Base-by-base conservation (phyloP, 2,329 filamentous ascomycete species). In the Pseudocercospora cruenta region DNA sequence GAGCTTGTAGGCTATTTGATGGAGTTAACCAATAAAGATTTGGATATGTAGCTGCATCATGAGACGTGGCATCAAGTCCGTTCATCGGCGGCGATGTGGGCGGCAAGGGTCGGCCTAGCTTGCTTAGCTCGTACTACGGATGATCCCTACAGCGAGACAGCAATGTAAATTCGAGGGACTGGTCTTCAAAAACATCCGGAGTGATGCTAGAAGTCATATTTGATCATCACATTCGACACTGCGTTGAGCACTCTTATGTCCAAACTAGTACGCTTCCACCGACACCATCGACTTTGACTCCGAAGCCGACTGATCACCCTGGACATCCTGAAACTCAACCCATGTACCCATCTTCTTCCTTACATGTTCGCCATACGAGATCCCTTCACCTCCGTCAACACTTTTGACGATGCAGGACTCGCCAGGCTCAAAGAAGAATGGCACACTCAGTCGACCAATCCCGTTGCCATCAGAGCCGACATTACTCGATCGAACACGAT, bases 361-460 rank as follows among this genome's bases (percentile, higher is more conserved):
- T 2, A 82, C 77, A 74, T 81, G 79, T 60, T 80, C 74, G 1
- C 80, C 80, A 70, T 82, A 83, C 1, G 80, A 71, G 71, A 10
- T 73, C 76, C 80, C 70, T 82, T 82, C 1, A 80, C 72, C 72
- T 8, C 73, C 77, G 69, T 77, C 76, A 12, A 83, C 72, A 51
- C 78, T 77, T 60, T 72, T 70, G 8, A 83, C 76, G 19, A 81
- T 66, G 71, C 80, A 82, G 16, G 75, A 66, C 68, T 80, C 76
- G 3, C 81, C 81, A 0, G 81, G 82, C 72, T 83, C 80, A 67
- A 83, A 83, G 72, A 84, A 83, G 71, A 83, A 83, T 1, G 81
- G 81, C 28, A 83, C 79, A 58, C 80, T 82, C 62, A 80, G 81
- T 19, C 80, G 72, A 1, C 77, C 78, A 51, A 72, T 68, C 6